Conservation (phyloP, 768 basidiomycete species). For the Tylopilus intermedius region DNA sequence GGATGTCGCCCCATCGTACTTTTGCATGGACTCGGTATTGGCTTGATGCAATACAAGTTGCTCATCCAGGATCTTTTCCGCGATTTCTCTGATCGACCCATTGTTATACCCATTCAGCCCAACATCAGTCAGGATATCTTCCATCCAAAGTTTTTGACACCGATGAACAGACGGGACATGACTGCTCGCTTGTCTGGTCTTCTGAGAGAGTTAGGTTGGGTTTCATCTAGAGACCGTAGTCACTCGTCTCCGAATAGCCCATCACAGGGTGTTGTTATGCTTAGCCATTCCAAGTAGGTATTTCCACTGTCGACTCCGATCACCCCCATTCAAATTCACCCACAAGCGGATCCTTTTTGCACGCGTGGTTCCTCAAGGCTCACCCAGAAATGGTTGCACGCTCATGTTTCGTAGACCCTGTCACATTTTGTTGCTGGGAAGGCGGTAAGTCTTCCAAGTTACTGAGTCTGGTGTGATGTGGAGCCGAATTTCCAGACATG, state of each 20-base stretch:
- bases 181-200: conserved; percentile 52
- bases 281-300: conserved; percentile 85
- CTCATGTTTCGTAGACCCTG: conserved; percentile 89
- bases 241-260: conserved; percentile 1
- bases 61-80: conserved; percentile 56
- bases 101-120: conserved; percentile 76
- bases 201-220: conserved; percentile 64
- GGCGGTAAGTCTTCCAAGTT: conserved; percentile 51
- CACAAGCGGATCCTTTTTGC: conserved; percentile 69
- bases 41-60: conserved; percentile 64
- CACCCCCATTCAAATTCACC: conserved; percentile 3
- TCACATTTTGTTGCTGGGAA: conserved; percentile 91
- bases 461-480: not conserved
- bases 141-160: conserved; percentile 65
- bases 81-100: conserved; percentile 58
- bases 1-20: conserved; percentile 74
- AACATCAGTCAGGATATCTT: conserved; percentile 86
- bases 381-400: conserved; percentile 63
- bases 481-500: conserved; percentile 48
- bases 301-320: not conserved
- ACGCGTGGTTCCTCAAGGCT: conserved; percentile 86
- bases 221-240: conserved; percentile 23
- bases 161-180: conserved; percentile 60
- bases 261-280: conserved; percentile 58
- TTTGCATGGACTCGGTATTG: conserved; percentile 85